Conservation (phyloP, 805 yeast genomes). For the Lipomyces starkeyi region DNA sequence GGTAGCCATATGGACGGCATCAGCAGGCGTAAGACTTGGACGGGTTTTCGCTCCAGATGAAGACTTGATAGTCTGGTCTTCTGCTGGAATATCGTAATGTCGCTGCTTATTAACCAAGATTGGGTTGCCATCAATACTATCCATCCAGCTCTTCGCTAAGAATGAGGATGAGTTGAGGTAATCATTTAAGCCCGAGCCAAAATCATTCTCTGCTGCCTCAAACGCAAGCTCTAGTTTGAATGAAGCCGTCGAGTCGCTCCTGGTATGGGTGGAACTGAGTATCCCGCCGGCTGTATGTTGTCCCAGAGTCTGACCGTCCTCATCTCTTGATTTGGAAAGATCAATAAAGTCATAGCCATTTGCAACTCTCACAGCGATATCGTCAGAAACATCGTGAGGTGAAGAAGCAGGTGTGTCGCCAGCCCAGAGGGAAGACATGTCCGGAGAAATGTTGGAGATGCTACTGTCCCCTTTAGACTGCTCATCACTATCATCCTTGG, state of each 20-base stretch:
- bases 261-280: background rate
- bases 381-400: background rate
- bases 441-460: background rate
- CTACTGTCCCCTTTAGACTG: background rate
- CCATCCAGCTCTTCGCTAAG: constrained; percentile 3
- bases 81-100: constrained; percentile 1
- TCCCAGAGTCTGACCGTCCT: background rate
- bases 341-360: background rate
- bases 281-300: background rate
- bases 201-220: constrained; percentile 13
- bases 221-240: constrained; percentile 24
- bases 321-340: background rate
- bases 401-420: background rate
- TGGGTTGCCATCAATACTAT: background rate
- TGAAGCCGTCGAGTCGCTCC: constrained; percentile 13
- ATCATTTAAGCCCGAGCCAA: constrained; percentile 32
- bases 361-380: background rate
- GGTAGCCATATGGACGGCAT: constrained; percentile 20
- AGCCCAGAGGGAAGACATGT: background rate
- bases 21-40: constrained; percentile 34
- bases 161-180: constrained; percentile 27
- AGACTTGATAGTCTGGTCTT: constrained; percentile 28
- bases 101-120: background rate
- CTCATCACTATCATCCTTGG: background rate
- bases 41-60: constrained; percentile 27